Conservation (phyloP, 139 green algal genomes). For the Volvox reticuliferus region DNA sequence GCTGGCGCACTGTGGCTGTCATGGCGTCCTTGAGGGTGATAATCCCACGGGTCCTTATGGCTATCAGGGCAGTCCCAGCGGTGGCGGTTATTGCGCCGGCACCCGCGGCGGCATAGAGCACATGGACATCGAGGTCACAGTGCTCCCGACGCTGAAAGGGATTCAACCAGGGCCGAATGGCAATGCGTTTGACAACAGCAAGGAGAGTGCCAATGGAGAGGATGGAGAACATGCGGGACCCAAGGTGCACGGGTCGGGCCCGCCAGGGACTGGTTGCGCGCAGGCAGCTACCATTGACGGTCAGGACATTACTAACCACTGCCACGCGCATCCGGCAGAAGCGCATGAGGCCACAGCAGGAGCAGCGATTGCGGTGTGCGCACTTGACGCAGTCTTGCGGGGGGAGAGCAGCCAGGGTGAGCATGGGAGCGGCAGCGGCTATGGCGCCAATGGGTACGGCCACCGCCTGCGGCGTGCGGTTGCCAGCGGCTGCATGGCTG, state of each 20-base stretch:
- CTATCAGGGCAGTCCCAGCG: background rate
- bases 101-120: background rate
- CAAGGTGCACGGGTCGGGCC: too few relatives aligned
- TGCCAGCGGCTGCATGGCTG: background rate
- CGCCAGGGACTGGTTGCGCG: too few relatives aligned
- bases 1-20: background rate
- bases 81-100: background rate
- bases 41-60: too few relatives aligned
- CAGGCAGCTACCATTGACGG: background rate
- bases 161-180: background rate
- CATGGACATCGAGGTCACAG: background rate
- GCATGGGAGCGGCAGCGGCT: background rate
- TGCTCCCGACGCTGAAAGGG: background rate
- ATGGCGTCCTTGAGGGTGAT: background rate
- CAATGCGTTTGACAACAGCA: background rate
- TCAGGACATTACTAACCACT: background rate
- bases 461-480: background rate
- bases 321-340: background rate
- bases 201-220: background rate
- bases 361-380: too few relatives aligned
- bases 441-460: background rate
- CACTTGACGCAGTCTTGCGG: background rate
- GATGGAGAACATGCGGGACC: background rate
- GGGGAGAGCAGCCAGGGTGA: background rate
- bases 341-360: background rate